Percentiles rank a stretch among this genome's conserved stretches.
phyloP scores from a whole-genome alignment of 2,329 filamentous ascomycete genomes.

The Cordyceps javanica region DNA sequence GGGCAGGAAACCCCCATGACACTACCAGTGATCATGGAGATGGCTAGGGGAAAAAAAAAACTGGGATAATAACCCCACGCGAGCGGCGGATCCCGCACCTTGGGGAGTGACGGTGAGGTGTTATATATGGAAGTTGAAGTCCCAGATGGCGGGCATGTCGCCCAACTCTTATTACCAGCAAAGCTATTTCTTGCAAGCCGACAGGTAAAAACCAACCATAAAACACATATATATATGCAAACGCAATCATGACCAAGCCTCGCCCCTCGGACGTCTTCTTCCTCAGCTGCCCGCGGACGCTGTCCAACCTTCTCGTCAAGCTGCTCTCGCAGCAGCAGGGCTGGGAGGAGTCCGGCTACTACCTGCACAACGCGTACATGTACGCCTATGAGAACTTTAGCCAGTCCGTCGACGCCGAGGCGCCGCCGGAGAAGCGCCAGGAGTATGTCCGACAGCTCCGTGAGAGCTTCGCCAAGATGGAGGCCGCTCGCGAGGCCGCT shows the following conservation, averaged over 20 bases:
- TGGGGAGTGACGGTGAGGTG: too few relatives aligned
- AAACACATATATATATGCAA: neutral
- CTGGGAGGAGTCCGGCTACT: slow-evolving; percentile 9
- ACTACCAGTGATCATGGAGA: neutral
- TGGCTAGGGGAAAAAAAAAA: too few relatives aligned
- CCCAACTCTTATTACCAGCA: too few relatives aligned
- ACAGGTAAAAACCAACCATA: neutral
- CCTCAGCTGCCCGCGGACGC: slow-evolving; percentile 11
- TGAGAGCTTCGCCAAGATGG: neutral
- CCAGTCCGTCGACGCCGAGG: neutral
- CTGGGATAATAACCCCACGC: too few relatives aligned
- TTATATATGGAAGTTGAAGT: too few relatives aligned
- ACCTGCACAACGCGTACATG: slow-evolving; percentile 5
- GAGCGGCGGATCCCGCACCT: too few relatives aligned
- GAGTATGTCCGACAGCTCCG: slow-evolving; percentile 1
- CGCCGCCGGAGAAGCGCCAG: neutral
- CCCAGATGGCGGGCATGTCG: too few relatives aligned
- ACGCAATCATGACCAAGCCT: slow-evolving; percentile 1
- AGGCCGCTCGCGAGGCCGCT: neutral
- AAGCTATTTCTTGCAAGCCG: neutral
- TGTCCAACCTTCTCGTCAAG: slow-evolving; percentile 12
- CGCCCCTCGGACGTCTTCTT: slow-evolving; percentile 10
- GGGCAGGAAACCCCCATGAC: neutral
- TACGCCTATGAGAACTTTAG: neutral
- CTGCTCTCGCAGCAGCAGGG: slow-evolving; percentile 12